These are phyloP conservation scores for Aspergillus neoniger DNA, from an alignment of 2,329 filamentous ascomycete species.

Conservation along the genomic window DNA sequence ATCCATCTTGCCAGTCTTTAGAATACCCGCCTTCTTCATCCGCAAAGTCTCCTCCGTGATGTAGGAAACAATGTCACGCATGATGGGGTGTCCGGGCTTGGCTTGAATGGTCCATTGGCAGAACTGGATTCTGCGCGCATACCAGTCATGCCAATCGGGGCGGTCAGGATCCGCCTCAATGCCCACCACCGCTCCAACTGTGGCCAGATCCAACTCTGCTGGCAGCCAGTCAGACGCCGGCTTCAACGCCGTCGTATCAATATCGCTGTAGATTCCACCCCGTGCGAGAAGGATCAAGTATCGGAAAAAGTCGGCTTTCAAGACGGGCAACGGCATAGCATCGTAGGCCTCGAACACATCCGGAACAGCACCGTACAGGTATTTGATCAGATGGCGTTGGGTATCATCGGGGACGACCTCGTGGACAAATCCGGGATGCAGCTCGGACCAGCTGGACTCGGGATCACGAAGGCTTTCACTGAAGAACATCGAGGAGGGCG, in stretches of 20 bases:
- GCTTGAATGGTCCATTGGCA: constrained; percentile 99
- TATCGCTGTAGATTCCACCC: constrained; percentile 84
- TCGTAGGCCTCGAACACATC: constrained; percentile 77
- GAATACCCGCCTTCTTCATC: constrained; percentile 67
- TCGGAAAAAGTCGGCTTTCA: constrained; percentile 77
- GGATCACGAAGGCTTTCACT: constrained; percentile 71
- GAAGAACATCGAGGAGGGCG: constrained; percentile 76
- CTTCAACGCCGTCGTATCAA: constrained; percentile 84
- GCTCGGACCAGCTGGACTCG: constrained; percentile 84
- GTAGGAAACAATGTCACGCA: constrained; percentile 81
- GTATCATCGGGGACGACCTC: constrained; percentile 94
- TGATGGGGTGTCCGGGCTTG: constrained; percentile 89
- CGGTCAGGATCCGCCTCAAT: constrained; percentile 96
- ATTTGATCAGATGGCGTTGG: constrained; percentile 74
- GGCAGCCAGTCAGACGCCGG: constrained; percentile 89
- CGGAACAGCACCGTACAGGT: constrained; percentile 82
- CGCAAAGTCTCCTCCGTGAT: constrained; percentile 81
- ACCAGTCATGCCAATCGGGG: constrained; percentile 91
- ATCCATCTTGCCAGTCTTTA: constrained; percentile 63
- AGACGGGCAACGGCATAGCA: constrained; percentile 69
- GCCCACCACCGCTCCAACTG: constrained; percentile 83
- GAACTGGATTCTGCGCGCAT: constrained; percentile 93
- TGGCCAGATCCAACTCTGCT: constrained; percentile 69
- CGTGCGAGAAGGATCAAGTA: constrained; percentile 75
- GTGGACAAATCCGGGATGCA: constrained; percentile 90